Evolutionary conservation across 805 yeast genomes (phyloP).

Genomic region (Saccharomycopsis microspora): DNA sequence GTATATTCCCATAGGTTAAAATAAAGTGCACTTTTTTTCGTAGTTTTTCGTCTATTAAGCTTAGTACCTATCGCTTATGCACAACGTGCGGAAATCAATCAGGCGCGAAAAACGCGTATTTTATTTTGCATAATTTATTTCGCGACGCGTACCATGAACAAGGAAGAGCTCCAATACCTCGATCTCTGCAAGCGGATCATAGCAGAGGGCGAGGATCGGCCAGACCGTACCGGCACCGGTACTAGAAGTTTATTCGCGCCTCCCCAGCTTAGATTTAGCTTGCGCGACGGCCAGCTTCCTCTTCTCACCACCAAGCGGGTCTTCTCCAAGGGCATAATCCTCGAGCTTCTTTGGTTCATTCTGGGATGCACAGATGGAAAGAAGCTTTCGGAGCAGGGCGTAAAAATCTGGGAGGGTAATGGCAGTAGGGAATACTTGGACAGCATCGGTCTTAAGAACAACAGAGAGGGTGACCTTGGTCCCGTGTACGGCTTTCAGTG

Average conservation of each 20-base stretch:
- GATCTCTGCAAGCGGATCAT: conserved; percentile 72
- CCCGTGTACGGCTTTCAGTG: conserved; percentile 99
- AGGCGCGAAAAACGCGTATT: no score
- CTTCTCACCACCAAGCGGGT: conserved; percentile 88
- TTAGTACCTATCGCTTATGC: no score
- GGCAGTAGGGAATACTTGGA: conserved; percentile 90
- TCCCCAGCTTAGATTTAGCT: conserved; percentile 79
- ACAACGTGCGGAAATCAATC: no score
- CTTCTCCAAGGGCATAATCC: conserved; percentile 77
- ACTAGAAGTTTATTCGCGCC: conserved; percentile 89
- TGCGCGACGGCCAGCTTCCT: conserved; percentile 69
- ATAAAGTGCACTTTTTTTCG: no score
- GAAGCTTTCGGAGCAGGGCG: conserved; percentile 66
- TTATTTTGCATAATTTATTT: no score
- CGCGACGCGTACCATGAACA: conserved; percentile 19
- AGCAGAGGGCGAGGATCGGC: conserved; percentile 77
- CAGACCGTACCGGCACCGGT: conserved; percentile 97
- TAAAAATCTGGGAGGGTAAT: conserved; percentile 98
- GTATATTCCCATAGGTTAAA: no score
- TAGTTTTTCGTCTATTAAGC: no score
- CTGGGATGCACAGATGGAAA: conserved; percentile 85
- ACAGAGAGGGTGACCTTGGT: conserved; percentile 91
- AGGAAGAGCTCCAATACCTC: conserved; percentile 77
- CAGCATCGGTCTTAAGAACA: conserved; percentile 61
- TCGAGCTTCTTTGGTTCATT: conserved; percentile 89